Base-by-base conservation (phyloP, 1,284 basidiomycete genomes). In the Coniferiporia sulphurascens region DNA sequence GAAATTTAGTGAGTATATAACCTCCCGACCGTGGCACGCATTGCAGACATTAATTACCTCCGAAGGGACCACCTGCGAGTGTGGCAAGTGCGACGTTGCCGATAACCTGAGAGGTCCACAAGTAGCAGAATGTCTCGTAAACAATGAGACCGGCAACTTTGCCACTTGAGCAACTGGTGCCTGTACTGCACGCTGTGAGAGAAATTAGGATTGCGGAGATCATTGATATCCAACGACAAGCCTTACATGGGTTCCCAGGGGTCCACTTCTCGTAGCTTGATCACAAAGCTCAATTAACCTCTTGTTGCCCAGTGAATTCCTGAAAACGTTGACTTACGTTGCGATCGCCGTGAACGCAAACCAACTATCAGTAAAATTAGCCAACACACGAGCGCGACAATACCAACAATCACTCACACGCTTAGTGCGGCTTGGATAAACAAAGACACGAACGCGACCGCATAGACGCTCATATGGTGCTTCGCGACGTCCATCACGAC, bases 401-500 rank as follows among this genome's bases (percentile, higher is more conserved):
- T 8, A 10, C 15, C 15, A 3, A 41, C 12, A 41, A 15, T 8
- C 9, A 76, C 83, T 69, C 74, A 90, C 79, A 89, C 83, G 59
- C 83, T 83, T 44, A 89, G 70, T 2, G 79, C 83, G 0, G 90
- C 83, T 67, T 93, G 89, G 1, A 92, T 53, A 55, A 92, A 65
- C 8, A 93, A 74, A 1, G 88, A 85, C 36, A 79, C 64, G 64
- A 95, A 82, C 1, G 87, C 88, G 13, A 93, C 87, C n/a, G 84
- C 74, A 68, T 91, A 94, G 22, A 93, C 90, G 49, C 84, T 86
- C 59, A 79, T 83, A 72, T 94, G 89, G 66, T 91, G 87, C 68
- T 93, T 93, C 48, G 88, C 81, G 44, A 93, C 80, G 66, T 93
- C 90, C 76, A 93, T 90, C 2, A 88, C 84, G 27, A 91, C 86